phyloP scores from a whole-genome alignment of 805 yeast genomes.

The Brettanomyces nanus region DNA sequence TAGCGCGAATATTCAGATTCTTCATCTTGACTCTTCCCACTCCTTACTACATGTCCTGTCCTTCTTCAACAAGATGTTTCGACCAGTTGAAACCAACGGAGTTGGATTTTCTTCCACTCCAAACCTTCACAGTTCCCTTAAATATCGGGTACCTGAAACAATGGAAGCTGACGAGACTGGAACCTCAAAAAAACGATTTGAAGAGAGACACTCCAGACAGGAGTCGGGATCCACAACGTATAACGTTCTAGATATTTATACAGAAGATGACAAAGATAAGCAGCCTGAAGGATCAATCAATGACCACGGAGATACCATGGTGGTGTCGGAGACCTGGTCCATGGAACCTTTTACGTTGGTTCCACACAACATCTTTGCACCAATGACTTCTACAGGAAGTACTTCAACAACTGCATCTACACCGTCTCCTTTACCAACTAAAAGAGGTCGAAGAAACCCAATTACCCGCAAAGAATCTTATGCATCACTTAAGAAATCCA shows the following conservation, averaged over 20 bases:
- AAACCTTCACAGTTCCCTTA: neutral
- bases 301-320: conserved; percentile 3
- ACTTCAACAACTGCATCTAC: neutral
- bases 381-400: neutral
- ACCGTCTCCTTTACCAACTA: too few relatives aligned
- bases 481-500: conserved; percentile 16
- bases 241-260: conserved; percentile 9
- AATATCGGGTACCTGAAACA: neutral
- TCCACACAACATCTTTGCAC: conserved; percentile 1
- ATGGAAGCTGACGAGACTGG: neutral
- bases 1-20: neutral
- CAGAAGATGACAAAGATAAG: conserved; percentile 1
- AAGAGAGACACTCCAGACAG: conserved; percentile 1
- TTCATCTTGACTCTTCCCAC: neutral
- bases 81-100: neutral
- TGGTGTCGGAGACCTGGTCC: neutral
- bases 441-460: conserved; percentile 4
- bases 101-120: conserved; percentile 1
- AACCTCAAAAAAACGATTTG: neutral
- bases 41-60: neutral
- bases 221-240: conserved; percentile 6
- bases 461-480: conserved; percentile 18
- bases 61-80: too few relatives aligned
- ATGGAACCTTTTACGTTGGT: conserved; percentile 12
- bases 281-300: neutral